Base-by-base conservation (phyloP, 2,329 filamentous ascomycete species). In the Claviceps sp. region DNA sequence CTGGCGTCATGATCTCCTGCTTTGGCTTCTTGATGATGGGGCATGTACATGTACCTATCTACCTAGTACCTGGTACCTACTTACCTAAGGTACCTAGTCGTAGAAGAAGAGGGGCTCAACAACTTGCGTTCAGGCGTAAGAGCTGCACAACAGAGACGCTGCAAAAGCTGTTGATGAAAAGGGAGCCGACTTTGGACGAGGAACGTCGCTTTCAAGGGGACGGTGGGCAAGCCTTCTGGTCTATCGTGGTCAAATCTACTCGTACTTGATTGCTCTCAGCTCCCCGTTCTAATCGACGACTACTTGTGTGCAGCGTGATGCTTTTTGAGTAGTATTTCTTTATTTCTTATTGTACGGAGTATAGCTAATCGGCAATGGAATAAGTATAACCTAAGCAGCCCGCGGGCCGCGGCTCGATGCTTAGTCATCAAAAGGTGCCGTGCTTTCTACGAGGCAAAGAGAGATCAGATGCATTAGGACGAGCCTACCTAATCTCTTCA, bases 261-360 rank as follows among this genome's bases (percentile, higher is more conserved):
- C 9, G 8, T 13, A 22, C 40, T 22, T 18, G 3, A 20, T 22
- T 13, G 40, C 8, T 11, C 41, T 22, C 41, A 43, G 41, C 11
- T 20, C 7, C 41, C 8, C 8, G 62, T 30, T 30, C 8, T 30
- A 30, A 9, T 8, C 8, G 61, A 61, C 63, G 63, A 22, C 22
- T 22, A 64, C 50, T 50, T 61, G 53, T 55, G 58, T 50, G 52
- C 51, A 44, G 61, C 63, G 63, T 63, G 59, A 64, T 55, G 30
- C n/a, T n/a, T 42, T 18, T 13, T 18, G 40, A 9, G 20, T 11
- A 34, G 11, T 30, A 22, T 22, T 20, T 20, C 2, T 22, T 22
- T 22, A 22, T 30, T 30, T 34, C 30, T 34, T 34, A 3, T 34
- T 30, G 30, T 30, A 22, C 20, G 20, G 20, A 22, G 22, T 22